These are phyloP conservation scores for Neckera pumila DNA, from an alignment of 225 moss, liverwort and hornwort species.

Conservation along the genomic window DNA sequence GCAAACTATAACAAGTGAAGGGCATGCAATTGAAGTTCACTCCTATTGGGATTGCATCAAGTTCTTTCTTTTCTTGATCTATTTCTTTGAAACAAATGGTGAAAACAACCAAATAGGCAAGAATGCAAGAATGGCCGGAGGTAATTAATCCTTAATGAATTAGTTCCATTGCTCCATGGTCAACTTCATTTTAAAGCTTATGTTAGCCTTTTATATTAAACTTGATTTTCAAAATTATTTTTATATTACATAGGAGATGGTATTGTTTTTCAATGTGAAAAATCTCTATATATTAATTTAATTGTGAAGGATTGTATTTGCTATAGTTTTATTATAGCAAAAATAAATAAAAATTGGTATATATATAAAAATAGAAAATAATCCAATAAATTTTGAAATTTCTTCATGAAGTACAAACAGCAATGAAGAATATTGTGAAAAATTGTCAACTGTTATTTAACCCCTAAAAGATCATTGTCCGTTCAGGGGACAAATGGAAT, in stretches of 20 bases:
- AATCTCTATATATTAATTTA: not conserved
- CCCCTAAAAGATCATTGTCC: too few relatives aligned
- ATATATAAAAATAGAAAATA: not conserved
- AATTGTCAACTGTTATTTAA: not conserved
- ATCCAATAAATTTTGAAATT: not conserved
- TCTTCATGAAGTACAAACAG: not conserved
- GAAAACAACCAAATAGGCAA: not conserved
- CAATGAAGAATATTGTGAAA: not conserved
- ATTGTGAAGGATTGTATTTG: not conserved
- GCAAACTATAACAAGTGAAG: too few relatives aligned
- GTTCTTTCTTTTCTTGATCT: not conserved
- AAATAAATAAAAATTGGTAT: not conserved
- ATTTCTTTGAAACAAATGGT: not conserved
- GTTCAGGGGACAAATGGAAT: too few relatives aligned
- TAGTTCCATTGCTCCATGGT: not conserved
- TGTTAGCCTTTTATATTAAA: not conserved
- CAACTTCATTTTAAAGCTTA: not conserved
- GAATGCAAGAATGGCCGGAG: not conserved
- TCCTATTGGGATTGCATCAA: rapidly evolving
- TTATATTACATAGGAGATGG: not conserved
- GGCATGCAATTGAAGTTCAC: not conserved
- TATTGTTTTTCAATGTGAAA: not conserved
- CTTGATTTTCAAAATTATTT: not conserved
- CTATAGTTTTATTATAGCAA: not conserved
- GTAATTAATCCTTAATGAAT: not conserved